These are phyloP conservation scores for Dentipellis fragilis DNA, from an alignment of 768 basidiomycete genomes.

Conservation along the genomic window DNA sequence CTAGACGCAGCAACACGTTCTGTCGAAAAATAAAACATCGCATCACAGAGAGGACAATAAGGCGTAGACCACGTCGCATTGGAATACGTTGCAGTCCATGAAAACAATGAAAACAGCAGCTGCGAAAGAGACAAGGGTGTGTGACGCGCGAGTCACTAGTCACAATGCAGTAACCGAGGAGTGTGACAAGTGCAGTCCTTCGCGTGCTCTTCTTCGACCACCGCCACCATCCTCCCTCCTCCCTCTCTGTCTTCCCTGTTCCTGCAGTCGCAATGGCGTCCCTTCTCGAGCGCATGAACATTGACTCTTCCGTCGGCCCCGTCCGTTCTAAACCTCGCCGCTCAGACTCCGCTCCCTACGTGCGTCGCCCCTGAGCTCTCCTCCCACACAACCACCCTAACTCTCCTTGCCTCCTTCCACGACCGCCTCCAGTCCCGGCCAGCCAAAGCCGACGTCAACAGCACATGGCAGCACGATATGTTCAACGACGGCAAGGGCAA, in stretches of 20 bases:
- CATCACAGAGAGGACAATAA: too few relatives aligned
- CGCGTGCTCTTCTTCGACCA: neutral
- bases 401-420: neutral
- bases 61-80: too few relatives aligned
- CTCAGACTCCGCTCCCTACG: constrained; percentile 11
- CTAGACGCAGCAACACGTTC: too few relatives aligned
- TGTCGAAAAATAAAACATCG: too few relatives aligned
- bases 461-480: constrained; percentile 12
- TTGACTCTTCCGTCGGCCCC: constrained; percentile 10
- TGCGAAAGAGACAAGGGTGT: too few relatives aligned
- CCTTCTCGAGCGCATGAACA: constrained; percentile 14
- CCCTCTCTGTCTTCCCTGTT: neutral
- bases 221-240: neutral
- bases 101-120: too few relatives aligned
- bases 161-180: too few relatives aligned
- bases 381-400: neutral
- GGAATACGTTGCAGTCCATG: too few relatives aligned
- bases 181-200: too few relatives aligned
- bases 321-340: constrained; percentile 11
- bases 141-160: too few relatives aligned
- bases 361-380: neutral
- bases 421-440: constrained; percentile 2
- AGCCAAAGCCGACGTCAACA: constrained; percentile 13
- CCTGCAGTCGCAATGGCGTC: constrained; percentile 8
- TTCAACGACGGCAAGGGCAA: constrained; percentile 5